Evolutionary conservation across 768 basidiomycete genomes (phyloP).

Genomic region (Naganishia vaughanmartiniae): DNA sequence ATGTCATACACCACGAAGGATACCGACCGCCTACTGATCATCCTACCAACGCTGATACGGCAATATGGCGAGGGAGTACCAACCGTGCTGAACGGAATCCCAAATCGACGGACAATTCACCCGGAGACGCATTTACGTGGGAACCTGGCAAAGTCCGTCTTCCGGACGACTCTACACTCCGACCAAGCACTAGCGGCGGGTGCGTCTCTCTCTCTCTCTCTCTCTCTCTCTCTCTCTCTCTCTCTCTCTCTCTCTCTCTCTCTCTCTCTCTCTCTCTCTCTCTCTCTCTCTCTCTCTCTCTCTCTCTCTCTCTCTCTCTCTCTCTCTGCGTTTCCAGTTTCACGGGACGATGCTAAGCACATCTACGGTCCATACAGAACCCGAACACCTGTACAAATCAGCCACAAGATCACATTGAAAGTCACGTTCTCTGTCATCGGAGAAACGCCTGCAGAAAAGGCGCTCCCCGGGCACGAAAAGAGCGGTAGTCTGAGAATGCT

Average conservation of each 20-base stretch:
- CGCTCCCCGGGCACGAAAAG: background rate
- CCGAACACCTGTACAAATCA: background rate
- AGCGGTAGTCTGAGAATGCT: background rate
- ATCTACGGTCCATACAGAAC: background rate
- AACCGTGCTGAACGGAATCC: background rate
- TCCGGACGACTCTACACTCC: background rate
- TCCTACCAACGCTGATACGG: background rate
- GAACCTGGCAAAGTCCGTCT: background rate
- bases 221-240: background rate
- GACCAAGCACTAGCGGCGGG: background rate
- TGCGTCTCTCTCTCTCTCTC: background rate
- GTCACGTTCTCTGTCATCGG: background rate
- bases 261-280: background rate
- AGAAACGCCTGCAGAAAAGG: background rate
- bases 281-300: background rate
- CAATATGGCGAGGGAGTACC: background rate
- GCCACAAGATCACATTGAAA: background rate
- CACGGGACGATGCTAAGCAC: background rate
- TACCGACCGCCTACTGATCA: background rate
- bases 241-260: background rate
- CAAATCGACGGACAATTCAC: background rate
- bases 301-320: background rate
- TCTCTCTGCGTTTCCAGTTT: background rate
- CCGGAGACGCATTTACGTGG: background rate
- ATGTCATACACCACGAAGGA: background rate